These are phyloP conservation scores for Gleditsia sinensis DNA, from an alignment of 306 rosid genomes.

Conservation along the genomic window DNA sequence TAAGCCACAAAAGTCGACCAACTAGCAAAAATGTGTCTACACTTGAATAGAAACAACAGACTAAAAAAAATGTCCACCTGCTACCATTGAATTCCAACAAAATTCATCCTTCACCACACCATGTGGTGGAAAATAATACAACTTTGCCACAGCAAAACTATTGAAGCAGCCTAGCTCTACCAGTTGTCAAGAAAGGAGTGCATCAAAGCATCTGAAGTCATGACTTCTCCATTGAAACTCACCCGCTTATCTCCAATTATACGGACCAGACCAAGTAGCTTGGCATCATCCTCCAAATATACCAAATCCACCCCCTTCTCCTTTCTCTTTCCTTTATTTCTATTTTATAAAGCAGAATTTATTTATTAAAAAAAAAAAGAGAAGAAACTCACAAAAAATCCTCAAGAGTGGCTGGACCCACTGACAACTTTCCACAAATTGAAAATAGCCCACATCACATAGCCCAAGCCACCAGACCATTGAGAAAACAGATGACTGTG, in stretches of 20 bases:
- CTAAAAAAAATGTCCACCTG: too few species aligned
- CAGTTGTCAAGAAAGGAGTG: neutral
- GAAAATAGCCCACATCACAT: neutral
- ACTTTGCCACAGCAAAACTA: neutral
- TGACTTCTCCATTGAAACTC: neutral
- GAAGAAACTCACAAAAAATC: neutral
- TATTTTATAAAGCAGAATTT: neutral
- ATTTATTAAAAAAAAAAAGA: neutral
- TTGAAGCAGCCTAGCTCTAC: neutral
- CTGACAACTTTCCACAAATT: neutral
- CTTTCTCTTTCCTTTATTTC: neutral
- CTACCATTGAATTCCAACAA: too few species aligned
- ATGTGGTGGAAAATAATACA: too few species aligned
- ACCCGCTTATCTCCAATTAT: neutral
- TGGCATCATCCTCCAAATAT: neutral
- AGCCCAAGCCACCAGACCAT: neutral
- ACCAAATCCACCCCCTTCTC: neutral
- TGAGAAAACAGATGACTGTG: neutral
- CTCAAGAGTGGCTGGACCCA: neutral
- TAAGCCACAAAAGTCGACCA: slow-evolving; percentile 7
- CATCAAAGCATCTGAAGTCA: neutral
- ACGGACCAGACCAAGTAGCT: neutral
- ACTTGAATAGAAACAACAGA: slow-evolving; percentile 6
- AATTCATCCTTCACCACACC: too few species aligned
- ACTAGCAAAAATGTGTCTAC: slow-evolving; percentile 1